Percentiles rank a stretch among this genome's conserved stretches.
These are phyloP conservation scores for Canariomyces notabilis DNA, from an alignment of 2,329 filamentous ascomycete genomes.

Conservation along the genomic window DNA sequence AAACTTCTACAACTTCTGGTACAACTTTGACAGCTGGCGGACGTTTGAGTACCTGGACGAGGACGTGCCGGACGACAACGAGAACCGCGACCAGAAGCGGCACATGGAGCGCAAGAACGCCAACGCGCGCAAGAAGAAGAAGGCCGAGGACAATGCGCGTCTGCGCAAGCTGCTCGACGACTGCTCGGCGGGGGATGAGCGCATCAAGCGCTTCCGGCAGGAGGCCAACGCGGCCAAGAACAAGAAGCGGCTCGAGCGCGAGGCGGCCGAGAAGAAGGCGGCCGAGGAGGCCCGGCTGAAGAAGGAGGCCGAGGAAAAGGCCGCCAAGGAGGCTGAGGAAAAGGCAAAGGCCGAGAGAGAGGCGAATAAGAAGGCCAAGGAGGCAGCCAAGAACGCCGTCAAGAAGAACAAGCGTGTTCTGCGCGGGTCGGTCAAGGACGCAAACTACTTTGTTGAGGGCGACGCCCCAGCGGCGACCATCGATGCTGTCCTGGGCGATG, in stretches of 20 bases:
- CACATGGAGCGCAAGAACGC: constrained; percentile 98
- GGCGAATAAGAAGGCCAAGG: constrained; percentile 90
- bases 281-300: constrained; percentile 78
- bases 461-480: constrained; percentile 72
- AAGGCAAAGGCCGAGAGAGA: constrained; percentile 80
- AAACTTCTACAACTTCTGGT: constrained; percentile 99
- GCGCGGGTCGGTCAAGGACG: constrained; percentile 89
- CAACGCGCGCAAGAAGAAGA: constrained; percentile 98
- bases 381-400: constrained; percentile 95
- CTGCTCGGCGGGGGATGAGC: constrained; percentile 76
- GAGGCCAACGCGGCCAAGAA: constrained; percentile 91
- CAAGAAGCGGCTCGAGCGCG: constrained; percentile 85
- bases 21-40: constrained; percentile 98
- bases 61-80: constrained; percentile 97
- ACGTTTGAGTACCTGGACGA: constrained; percentile 98
- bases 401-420: constrained; percentile 99
- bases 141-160: constrained; percentile 93
- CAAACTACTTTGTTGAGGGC: constrained; percentile 83
- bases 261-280: constrained; percentile 83
- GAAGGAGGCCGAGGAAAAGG: constrained; percentile 77
- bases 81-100: constrained; percentile 98
- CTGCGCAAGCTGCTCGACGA: constrained; percentile 88
- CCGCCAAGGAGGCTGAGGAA: constrained; percentile 78
- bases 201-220: constrained; percentile 96
- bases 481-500: constrained; percentile 76